Evolutionary conservation across 1,284 basidiomycete genomes (phyloP).

Genomic region (Ganoderma multipileum): DNA sequence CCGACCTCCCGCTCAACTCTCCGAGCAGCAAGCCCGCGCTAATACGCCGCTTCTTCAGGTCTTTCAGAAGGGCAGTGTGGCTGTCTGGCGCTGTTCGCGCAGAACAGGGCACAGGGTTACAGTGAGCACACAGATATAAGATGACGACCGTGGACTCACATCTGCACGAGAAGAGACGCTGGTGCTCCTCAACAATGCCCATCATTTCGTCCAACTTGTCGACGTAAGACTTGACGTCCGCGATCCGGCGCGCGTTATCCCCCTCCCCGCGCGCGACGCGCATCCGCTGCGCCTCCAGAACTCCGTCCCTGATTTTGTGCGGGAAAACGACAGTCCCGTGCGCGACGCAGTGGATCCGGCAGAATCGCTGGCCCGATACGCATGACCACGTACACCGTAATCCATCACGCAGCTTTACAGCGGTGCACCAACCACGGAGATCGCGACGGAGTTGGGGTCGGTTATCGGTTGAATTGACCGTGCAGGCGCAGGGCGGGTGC

Average conservation of each 20-base stretch:
- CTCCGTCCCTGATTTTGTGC: neutral
- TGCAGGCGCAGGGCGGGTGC: neutral
- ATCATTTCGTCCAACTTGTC: neutral
- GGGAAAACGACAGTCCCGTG: neutral
- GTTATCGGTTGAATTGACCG: neutral
- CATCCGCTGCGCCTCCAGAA: neutral
- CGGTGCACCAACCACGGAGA: neutral
- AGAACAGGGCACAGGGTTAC: neutral
- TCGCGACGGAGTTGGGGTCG: neutral
- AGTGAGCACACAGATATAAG: neutral
- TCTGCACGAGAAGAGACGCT: conserved; percentile 2
- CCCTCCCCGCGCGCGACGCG: too few relatives aligned
- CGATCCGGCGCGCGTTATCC: neutral
- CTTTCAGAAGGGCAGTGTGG: neutral
- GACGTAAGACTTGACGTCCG: neutral
- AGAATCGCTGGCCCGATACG: neutral
- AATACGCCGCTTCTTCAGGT: neutral
- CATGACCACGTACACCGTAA: neutral
- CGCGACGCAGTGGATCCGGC: neutral
- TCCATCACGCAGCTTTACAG: neutral
- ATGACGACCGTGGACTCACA: neutral
- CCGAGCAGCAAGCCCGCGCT: neutral
- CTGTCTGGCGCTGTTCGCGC: neutral
- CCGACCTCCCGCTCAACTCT: neutral
- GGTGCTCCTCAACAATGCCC: neutral